Conservation (phyloP, 768 basidiomycete genomes). For the Suillus weaverae region DNA sequence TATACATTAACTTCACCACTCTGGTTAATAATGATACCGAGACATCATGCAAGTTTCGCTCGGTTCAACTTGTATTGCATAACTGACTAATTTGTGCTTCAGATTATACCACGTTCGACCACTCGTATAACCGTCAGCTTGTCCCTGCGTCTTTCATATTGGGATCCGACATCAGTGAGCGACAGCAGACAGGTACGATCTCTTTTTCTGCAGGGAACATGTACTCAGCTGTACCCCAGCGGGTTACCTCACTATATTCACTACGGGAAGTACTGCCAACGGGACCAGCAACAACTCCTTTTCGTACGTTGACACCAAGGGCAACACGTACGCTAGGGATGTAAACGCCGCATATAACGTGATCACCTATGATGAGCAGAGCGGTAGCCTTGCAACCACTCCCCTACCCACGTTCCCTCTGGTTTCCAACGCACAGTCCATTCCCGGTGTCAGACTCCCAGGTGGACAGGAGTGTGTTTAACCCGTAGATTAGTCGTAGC, state of each 20-base stretch:
- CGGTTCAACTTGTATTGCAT: background rate
- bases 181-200: conserved; percentile 56
- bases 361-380: conserved; percentile 59
- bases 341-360: conserved; percentile 62
- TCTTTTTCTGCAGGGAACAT: conserved; percentile 1
- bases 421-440: background rate
- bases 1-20: conserved; percentile 42
- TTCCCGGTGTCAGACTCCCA: conserved; percentile 34
- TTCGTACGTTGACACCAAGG: conserved; percentile 53
- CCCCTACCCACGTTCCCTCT: conserved; percentile 7
- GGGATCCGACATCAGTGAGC: conserved; percentile 56
- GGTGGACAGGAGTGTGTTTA: conserved; percentile 25
- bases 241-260: conserved; percentile 48
- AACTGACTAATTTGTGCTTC: conserved; percentile 2
- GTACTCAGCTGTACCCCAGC: conserved; percentile 28
- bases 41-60: conserved; percentile 14
- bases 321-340: conserved; percentile 61
- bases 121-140: conserved; percentile 63
- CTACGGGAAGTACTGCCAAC: conserved; percentile 57
- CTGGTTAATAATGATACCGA: conserved; percentile 32
- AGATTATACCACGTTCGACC: conserved; percentile 62
- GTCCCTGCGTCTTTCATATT: conserved; percentile 59
- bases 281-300: conserved; percentile 73
- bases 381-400: conserved; percentile 46
- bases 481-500: background rate